Percentiles rank a stretch among this genome's conserved stretches.
Conservation (phyloP, 23 red algal genomes). For the Gracilariopsis chorda region DNA sequence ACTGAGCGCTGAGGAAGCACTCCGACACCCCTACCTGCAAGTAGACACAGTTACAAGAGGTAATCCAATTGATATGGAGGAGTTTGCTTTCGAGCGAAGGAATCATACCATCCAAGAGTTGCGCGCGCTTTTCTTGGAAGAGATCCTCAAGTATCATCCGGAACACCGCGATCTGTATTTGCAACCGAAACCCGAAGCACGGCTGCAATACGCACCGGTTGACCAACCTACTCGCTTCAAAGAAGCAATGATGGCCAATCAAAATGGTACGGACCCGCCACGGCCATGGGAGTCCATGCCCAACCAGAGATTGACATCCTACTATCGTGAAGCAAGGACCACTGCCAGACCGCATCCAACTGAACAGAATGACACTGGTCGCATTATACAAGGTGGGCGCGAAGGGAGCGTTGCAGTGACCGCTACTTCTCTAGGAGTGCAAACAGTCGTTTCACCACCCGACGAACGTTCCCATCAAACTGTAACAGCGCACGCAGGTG, state of each 20-base stretch:
- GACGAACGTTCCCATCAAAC: neutral
- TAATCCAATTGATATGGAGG: slow-evolving; percentile 65
- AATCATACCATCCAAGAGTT: slow-evolving; percentile 47
- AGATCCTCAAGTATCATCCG: slow-evolving; percentile 94
- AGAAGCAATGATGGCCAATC: slow-evolving; percentile 58
- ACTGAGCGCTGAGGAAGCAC: slow-evolving; percentile 62
- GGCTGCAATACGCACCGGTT: slow-evolving; percentile 33
- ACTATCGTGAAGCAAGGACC: slow-evolving; percentile 15
- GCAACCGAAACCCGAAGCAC: neutral
- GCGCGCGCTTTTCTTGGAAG: slow-evolving; percentile 83
- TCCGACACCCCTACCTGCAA: slow-evolving; percentile 79
- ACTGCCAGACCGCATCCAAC: neutral
- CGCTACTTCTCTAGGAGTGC: neutral
- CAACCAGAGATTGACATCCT: slow-evolving; percentile 39
- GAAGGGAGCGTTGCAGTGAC: neutral
- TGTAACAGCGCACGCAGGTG: neutral
- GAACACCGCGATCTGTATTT: slow-evolving; percentile 62
- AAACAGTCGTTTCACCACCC: neutral
- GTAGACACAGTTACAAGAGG: slow-evolving; percentile 49
- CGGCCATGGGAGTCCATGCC: slow-evolving; percentile 69
- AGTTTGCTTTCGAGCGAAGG: slow-evolving; percentile 95
- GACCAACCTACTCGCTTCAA: slow-evolving; percentile 55
- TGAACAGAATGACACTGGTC: neutral
- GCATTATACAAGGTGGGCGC: neutral
- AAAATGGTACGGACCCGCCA: slow-evolving; percentile 62